These are phyloP conservation scores for Chlorencoelia australis DNA, from an alignment of 2,329 filamentous ascomycete genomes.

Conservation along the genomic window DNA sequence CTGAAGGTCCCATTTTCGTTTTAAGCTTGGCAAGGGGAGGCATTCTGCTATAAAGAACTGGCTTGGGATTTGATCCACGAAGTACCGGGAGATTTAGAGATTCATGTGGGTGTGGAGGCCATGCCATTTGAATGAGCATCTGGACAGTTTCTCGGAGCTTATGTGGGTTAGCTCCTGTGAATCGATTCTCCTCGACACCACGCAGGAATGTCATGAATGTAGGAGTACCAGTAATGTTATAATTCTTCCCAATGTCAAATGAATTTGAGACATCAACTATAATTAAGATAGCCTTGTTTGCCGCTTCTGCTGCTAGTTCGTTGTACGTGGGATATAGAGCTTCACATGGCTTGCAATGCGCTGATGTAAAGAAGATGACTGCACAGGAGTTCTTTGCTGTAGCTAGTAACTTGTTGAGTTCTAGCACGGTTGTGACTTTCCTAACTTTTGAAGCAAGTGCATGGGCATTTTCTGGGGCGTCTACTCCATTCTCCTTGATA, in stretches of 20 bases:
- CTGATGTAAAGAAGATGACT: conserved; percentile 85
- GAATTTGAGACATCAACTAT: conserved; percentile 71
- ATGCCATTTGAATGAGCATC: conserved; percentile 64
- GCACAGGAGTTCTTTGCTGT: conserved; percentile 58
- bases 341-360: conserved; percentile 78
- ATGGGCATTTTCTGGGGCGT: conserved; percentile 10
- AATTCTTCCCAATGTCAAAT: conserved; percentile 52
- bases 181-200: conserved; percentile 66
- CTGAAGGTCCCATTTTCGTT: conserved; percentile 60
- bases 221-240: conserved; percentile 65
- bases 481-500: conserved; percentile 11
- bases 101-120: conserved; percentile 66
- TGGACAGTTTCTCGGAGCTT: conserved; percentile 62
- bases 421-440: conserved; percentile 45
- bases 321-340: conserved; percentile 74
- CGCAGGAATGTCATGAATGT: conserved; percentile 81
- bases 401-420: conserved; percentile 50
- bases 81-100: conserved; percentile 62
- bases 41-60: conserved; percentile 61
- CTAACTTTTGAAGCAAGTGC: conserved; percentile 42
- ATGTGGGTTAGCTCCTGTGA: conserved; percentile 65
- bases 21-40: conserved; percentile 77
- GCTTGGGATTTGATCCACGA: conserved; percentile 49
- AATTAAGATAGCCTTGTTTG: conserved; percentile 59
- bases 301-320: conserved; percentile 64